phyloP scores from a whole-genome alignment of 2,329 filamentous ascomycete species.

The Leptoxyphium fumago region DNA sequence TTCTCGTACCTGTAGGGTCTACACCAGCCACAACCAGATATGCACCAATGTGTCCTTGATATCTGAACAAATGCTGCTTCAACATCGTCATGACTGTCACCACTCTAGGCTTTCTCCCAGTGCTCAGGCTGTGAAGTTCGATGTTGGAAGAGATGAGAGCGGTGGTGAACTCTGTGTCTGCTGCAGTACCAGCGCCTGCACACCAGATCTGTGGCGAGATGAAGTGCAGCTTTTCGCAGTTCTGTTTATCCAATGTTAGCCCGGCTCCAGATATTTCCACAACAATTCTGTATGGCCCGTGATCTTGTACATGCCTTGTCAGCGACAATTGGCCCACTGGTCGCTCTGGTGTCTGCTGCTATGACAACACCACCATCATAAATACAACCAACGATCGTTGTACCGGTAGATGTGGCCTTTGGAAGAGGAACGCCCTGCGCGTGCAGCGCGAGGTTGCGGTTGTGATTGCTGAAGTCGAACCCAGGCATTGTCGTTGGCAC shows the following conservation, averaged over 20 bases:
- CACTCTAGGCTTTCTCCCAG: conserved; percentile 89
- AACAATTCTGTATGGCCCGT: neutral
- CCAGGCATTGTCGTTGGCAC: conserved; percentile 54
- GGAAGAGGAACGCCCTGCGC: conserved; percentile 86
- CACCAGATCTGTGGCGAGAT: conserved; percentile 99
- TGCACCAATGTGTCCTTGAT: conserved; percentile 94
- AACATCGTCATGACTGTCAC: conserved; percentile 99
- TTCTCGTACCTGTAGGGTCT: conserved; percentile 68
- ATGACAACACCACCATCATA: conserved; percentile 96
- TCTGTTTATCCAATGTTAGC: conserved; percentile 31
- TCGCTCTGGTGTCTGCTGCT: conserved; percentile 94
- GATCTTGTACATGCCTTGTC: conserved; percentile 54
- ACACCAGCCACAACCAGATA: conserved; percentile 96
- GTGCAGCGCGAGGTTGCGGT: conserved; percentile 93
- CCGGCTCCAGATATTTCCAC: neutral
- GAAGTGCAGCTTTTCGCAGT: conserved; percentile 99
- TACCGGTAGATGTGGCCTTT: conserved; percentile 96
- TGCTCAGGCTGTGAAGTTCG: conserved; percentile 91
- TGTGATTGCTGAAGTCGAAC: conserved; percentile 99
- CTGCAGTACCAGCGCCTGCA: conserved; percentile 90
- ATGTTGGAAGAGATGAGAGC: conserved; percentile 97
- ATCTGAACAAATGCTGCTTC: conserved; percentile 97
- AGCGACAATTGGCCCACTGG: conserved; percentile 92
- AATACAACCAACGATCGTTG: conserved; percentile 95
- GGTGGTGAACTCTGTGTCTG: conserved; percentile 98